A percentile compares a stretch with the other conserved stretches of the same genome.
phyloP scores from a whole-genome alignment of 805 yeast genomes.

The Wickerhamiella sergipiensis region DNA sequence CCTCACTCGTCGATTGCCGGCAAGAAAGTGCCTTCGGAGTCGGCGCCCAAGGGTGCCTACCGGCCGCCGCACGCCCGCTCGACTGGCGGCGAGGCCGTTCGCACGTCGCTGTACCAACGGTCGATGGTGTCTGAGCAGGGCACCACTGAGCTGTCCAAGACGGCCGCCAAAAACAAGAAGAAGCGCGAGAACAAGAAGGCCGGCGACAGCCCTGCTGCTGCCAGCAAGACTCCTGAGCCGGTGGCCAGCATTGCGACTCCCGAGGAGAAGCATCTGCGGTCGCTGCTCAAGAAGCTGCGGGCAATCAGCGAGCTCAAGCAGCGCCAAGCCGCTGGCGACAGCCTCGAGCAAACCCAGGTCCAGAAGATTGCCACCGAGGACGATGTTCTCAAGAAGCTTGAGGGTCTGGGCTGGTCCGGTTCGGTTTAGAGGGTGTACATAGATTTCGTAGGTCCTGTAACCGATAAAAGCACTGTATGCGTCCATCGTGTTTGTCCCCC shows the following conservation, averaged over 20 bases:
- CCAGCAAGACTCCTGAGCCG: background rate
- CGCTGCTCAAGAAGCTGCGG: conserved; percentile 79
- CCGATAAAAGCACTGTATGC: background rate
- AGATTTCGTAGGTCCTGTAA: background rate
- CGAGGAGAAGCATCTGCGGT: conserved; percentile 87
- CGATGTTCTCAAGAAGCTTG: conserved; percentile 62
- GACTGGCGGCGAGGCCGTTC: conserved; percentile 23
- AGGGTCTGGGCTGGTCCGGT: conserved; percentile 54
- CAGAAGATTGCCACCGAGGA: conserved; percentile 80
- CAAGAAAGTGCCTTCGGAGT: conserved; percentile 17
- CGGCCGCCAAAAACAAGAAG: conserved; percentile 62
- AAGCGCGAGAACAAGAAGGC: conserved; percentile 36
- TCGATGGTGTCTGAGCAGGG: conserved; percentile 16
- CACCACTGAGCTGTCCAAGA: conserved; percentile 37
- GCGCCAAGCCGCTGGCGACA: conserved; percentile 72
- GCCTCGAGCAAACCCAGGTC: conserved; percentile 84
- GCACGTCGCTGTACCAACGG: conserved; percentile 17
- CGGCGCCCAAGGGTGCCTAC: conserved; percentile 72
- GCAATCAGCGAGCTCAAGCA: conserved; percentile 87
- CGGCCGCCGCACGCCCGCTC: conserved; percentile 90
- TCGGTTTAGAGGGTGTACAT: conserved; percentile 17
- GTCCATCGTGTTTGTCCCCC: no score
- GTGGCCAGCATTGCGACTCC: conserved; percentile 23
- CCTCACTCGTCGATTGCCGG: conserved; percentile 63
- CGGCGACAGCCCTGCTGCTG: conserved; percentile 6